A percentile compares a stretch with the other conserved stretches of the same genome.
These are phyloP conservation scores for Paramecium sexaurelia DNA, from an alignment of 73 alveolate species.

Conservation along the genomic window DNA sequence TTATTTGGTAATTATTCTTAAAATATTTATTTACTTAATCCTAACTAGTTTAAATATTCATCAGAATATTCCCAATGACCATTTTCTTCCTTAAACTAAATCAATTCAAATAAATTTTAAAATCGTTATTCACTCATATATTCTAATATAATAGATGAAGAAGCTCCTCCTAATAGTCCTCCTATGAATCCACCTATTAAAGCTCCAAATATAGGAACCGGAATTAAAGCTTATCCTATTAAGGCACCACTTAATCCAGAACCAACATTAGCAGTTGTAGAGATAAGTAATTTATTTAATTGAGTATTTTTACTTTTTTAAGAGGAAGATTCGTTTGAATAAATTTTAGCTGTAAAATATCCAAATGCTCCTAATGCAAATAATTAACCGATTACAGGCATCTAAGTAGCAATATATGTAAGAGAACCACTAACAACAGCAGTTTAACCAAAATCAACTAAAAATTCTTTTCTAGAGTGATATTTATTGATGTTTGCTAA, in stretches of 20 bases:
- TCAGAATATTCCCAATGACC: constrained; percentile 67
- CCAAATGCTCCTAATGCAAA: constrained; percentile 68
- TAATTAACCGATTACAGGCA: constrained; percentile 59
- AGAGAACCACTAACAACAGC: constrained; percentile 66
- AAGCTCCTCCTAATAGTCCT: constrained; percentile 65
- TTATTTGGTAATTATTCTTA: constrained; percentile 49
- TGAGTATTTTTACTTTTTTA: neutral
- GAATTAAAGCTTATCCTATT: constrained; percentile 63
- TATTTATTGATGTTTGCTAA: constrained; percentile 67
- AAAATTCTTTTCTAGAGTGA: constrained; percentile 48
- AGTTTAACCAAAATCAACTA: constrained; percentile 64
- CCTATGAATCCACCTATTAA: constrained; percentile 68
- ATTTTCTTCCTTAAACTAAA: neutral
- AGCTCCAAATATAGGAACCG: constrained; percentile 66
- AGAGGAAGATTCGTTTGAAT: neutral
- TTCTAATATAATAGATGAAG: constrained; percentile 5
- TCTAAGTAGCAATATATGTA: constrained; percentile 53
- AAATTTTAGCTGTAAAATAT: constrained; percentile 41
- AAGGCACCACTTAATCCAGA: constrained; percentile 62
- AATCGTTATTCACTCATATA: constrained; percentile 27
- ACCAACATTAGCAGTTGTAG: constrained; percentile 54
- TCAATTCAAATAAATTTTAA: neutral
- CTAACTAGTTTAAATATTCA: constrained; percentile 50
- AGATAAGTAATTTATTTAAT: constrained; percentile 49
- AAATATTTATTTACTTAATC: constrained; percentile 46